A percentile compares a stretch with the other conserved stretches of the same genome.
These are phyloP conservation scores for Boletus sp. DNA, from an alignment of 768 basidiomycete genomes.

Conservation along the genomic window DNA sequence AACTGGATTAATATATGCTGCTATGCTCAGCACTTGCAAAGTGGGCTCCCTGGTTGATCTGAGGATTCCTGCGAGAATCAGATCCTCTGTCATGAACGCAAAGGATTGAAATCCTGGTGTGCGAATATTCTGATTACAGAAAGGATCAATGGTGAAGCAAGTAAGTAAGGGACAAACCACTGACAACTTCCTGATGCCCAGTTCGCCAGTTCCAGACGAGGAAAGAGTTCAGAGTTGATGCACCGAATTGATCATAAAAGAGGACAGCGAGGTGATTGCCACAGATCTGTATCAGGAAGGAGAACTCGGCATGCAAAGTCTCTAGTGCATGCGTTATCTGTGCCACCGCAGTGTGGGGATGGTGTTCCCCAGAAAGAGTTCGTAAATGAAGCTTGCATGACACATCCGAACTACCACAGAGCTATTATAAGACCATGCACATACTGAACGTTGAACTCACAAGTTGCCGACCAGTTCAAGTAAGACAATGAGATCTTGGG, in stretches of 20 bases:
- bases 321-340: constrained; percentile 13
- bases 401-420: constrained; percentile 14
- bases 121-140: constrained; percentile 17
- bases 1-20: background rate
- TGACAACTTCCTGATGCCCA: constrained; percentile 28
- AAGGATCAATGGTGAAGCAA: constrained; percentile 1
- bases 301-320: constrained; percentile 1
- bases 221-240: constrained; percentile 12
- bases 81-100: constrained; percentile 32
- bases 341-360: constrained; percentile 18
- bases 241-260: constrained; percentile 13
- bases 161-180: constrained; percentile 1
- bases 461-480: constrained; percentile 21
- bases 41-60: background rate
- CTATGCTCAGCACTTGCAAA: constrained; percentile 22
- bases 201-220: constrained; percentile 37
- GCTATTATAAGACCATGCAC: background rate
- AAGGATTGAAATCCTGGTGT: constrained; percentile 29
- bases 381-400: constrained; percentile 28
- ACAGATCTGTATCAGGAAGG: constrained; percentile 32
- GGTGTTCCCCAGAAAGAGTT: constrained; percentile 28
- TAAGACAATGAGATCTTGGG: constrained; percentile 34
- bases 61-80: constrained; percentile 23
- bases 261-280: constrained; percentile 30
- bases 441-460: constrained; percentile 14